Evolutionary conservation across 148 eudicot genomes (phyloP), one percentile per base, ranked within the genome.

Genomic region (Rhododendron simsii): DNA sequence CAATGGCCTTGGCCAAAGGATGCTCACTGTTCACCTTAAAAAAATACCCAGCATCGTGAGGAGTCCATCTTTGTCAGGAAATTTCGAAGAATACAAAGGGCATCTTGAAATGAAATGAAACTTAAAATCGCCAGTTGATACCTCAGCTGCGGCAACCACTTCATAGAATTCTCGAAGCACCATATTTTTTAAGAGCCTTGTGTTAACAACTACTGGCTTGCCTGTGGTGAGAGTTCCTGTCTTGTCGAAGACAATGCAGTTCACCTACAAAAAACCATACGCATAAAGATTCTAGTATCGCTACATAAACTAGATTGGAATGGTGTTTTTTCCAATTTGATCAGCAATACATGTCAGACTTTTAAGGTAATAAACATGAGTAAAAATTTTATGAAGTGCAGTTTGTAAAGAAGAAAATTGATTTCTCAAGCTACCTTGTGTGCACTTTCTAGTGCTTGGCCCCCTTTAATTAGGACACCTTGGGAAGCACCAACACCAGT

Each of bases 401-500:
- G n/a, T 45, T 16, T 16, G 7, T 55, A 75, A 44, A 12, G 10
- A 41, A 78, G 13, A 53, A 65, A 65, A 55, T 45, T 41, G 73
- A 51, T 11, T 73, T 45, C 41, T 47, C 20, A 65, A 44, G 35
- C 90, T 76, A 95, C 99, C 98, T 94, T 93, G 83, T 95, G 99
- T 80, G 99, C 94, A 87, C 91, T 93, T 89, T 97, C 99, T 85
- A 97, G 90, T 65, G 99, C 99, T 39, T 93, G 98, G 78, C 99
- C 99, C 10, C 98, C 99, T 93, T 97, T 97, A 81, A 95, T 97
- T 23, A 97, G 98, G 78, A 97, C 95, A 87, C 99, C 99, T 88
- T 94, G 99, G 79, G 99, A 90, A 85, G 99, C 99, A 85, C 99
- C 98, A 18, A 97, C 96, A 23, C 99, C 99, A n/a, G 99, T 95